Conservation (phyloP, 148 eudicot species). For the Amaranthus palmeri region DNA sequence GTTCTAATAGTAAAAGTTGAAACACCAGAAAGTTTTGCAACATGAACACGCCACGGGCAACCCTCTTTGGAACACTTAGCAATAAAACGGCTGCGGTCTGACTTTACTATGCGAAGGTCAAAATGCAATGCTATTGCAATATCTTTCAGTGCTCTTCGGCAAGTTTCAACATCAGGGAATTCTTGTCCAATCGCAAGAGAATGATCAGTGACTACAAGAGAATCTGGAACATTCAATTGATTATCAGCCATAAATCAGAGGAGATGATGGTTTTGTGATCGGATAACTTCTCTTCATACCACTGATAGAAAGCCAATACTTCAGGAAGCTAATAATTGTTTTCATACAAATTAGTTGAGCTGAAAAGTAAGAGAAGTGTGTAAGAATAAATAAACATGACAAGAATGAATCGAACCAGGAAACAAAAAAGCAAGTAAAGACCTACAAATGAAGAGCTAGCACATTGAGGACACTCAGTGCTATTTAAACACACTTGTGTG, state of each 20-base stretch:
- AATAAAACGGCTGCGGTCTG: slow-evolving; percentile 93
- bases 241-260: slow-evolving; percentile 46
- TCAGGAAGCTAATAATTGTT: not conserved
- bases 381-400: not conserved
- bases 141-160: slow-evolving; percentile 77
- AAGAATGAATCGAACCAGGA: not conserved
- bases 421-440: not conserved
- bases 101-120: slow-evolving; percentile 88
- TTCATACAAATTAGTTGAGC: not conserved
- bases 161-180: slow-evolving; percentile 89
- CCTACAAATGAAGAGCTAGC: not conserved
- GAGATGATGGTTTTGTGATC: slow-evolving; percentile 5
- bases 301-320: slow-evolving; percentile 7
- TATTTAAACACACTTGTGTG: too few species aligned
- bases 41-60: slow-evolving; percentile 97
- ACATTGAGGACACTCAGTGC: not conserved
- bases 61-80: slow-evolving; percentile 93
- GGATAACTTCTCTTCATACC: slow-evolving; percentile 25
- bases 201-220: slow-evolving; percentile 36
- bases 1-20: slow-evolving; percentile 84
- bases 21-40: slow-evolving; percentile 76
- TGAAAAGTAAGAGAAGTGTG: not conserved
- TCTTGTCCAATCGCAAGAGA: slow-evolving; percentile 75
- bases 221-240: slow-evolving; percentile 24
- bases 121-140: slow-evolving; percentile 89